Evolutionary conservation across 2,329 filamentous ascomycete genomes (phyloP).

Genomic region (Penicillium sp.): DNA sequence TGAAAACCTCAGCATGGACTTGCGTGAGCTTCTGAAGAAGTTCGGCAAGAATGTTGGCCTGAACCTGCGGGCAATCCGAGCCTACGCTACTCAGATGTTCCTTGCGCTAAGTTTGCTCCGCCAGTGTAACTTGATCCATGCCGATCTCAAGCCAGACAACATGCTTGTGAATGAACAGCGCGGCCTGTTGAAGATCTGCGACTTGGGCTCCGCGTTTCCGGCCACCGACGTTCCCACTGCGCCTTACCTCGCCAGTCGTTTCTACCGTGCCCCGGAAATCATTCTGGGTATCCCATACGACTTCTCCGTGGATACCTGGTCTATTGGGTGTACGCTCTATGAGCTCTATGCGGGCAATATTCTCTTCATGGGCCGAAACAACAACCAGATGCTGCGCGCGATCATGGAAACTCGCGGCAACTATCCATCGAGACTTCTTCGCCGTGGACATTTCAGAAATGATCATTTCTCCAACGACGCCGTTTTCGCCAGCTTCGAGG

Average conservation of each 20-base stretch:
- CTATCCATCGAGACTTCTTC: constrained; percentile 84
- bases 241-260: constrained; percentile 92
- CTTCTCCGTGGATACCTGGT: constrained; percentile 95
- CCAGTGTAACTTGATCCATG: constrained; percentile 90
- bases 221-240: constrained; percentile 89
- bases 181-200: constrained; percentile 89
- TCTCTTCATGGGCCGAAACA: constrained; percentile 89
- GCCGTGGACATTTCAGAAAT: constrained; percentile 73
- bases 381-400: constrained; percentile 96
- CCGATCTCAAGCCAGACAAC: constrained; percentile 97
- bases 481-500: constrained; percentile 82
- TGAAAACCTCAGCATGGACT: constrained; percentile 87
- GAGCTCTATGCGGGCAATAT: constrained; percentile 98
- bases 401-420: constrained; percentile 97
- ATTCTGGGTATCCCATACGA: constrained; percentile 96
- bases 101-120: constrained; percentile 83
- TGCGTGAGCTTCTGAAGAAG: constrained; percentile 92
- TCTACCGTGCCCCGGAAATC: constrained; percentile 95
- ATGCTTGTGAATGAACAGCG: constrained; percentile 85
- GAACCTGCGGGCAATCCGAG: constrained; percentile 81
- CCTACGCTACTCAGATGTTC: constrained; percentile 94
- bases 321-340: constrained; percentile 93
- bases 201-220: constrained; percentile 94
- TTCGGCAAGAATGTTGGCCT: constrained; percentile 94
- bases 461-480: constrained; percentile 83